Evolutionary conservation across 1,284 basidiomycete species (phyloP).

Genomic region (Papiliotrema flavescens): DNA sequence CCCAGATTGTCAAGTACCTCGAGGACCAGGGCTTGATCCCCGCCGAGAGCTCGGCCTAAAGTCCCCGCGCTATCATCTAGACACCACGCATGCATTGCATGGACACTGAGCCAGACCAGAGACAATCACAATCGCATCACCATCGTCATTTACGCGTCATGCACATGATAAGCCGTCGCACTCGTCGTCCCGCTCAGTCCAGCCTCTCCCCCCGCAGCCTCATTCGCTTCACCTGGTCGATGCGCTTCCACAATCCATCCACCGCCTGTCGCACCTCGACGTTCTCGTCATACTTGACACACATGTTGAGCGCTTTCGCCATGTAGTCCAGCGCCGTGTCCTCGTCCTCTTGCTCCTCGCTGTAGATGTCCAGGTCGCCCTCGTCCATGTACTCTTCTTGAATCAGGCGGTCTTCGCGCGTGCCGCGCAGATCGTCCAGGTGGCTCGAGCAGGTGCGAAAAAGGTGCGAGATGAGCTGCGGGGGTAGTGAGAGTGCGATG

Average conservation of each 20-base stretch:
- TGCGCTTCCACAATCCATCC: conserved; percentile 1
- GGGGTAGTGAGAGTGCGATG: conserved; percentile 48
- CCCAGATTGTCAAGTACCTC: conserved; percentile 79
- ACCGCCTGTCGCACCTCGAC: background rate
- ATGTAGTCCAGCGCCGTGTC: conserved; percentile 15
- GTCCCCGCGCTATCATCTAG: background rate
- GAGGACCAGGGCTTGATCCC: conserved; percentile 52
- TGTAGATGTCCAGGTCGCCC: conserved; percentile 17
- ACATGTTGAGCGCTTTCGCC: conserved; percentile 13
- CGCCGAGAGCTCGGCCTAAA: background rate
- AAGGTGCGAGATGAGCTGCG: conserved; percentile 6
- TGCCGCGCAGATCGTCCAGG: conserved; percentile 7
- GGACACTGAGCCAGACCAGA: too few species aligned
- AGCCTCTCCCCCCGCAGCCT: background rate
- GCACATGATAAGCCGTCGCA: too few species aligned
- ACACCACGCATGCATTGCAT: background rate
- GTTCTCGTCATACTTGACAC: conserved; percentile 2
- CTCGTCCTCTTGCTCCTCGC: conserved; percentile 25
- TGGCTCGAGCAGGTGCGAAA: conserved; percentile 11
- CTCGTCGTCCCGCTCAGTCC: too few species aligned
- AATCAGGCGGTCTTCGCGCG: conserved; percentile 14
- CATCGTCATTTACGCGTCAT: too few species aligned
- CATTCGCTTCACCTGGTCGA: conserved; percentile 1
- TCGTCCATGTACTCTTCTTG: conserved; percentile 25
- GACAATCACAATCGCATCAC: too few species aligned